Base-by-base conservation (phyloP, 208 protist species). In the Herpetomonas tarakana region DNA sequence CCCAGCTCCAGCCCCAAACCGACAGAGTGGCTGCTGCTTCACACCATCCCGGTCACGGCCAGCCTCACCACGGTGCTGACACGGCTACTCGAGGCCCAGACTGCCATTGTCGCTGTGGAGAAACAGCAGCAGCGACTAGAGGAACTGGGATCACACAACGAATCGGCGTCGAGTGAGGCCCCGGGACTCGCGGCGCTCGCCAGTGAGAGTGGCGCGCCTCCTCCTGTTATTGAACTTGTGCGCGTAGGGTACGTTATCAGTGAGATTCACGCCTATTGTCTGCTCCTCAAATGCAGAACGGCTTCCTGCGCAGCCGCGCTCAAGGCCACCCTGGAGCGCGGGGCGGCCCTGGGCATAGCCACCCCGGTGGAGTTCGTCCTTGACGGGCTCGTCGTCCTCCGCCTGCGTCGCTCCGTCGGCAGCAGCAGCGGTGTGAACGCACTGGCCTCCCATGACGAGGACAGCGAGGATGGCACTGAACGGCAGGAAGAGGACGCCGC, bases 261-360 rank as follows among this genome's bases (percentile, higher is more conserved):
- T 29, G 78, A 89, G 65, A 77, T 81, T 2, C 73, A 82, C 56
- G 56, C 71, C 24, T 93, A 88, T 64, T 89, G 82, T 41, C 28
- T 93, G 1, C 68, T 93, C 9, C n/a, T 89, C 6, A 51, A 77
- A 52, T 90, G 76, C 54, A 35, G 58, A 21, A 62, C 35, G n/a
- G 14, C 74, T 9, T 19, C 28, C 19, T 57, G 71, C 46, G 81
- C 81, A 19, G 71, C 35, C 26, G 25, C 41, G 52, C 46, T 93
- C 41, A 69, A 75, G 44, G 24, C 21, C 0, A 41, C 60, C 31
- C 38, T 93, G 27, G 68, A 77, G 61, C 47, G 78, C 47, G 62
- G 60, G 21, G 65, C 69, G 12, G 71, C 65, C 24, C 65, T 72
- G 2, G 62, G 68, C 35, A 50, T 65, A 22, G 68, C 62, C 9